Base-by-base conservation (phyloP, 106 monocot species). In the Dendrobium chrysotoxum region DNA sequence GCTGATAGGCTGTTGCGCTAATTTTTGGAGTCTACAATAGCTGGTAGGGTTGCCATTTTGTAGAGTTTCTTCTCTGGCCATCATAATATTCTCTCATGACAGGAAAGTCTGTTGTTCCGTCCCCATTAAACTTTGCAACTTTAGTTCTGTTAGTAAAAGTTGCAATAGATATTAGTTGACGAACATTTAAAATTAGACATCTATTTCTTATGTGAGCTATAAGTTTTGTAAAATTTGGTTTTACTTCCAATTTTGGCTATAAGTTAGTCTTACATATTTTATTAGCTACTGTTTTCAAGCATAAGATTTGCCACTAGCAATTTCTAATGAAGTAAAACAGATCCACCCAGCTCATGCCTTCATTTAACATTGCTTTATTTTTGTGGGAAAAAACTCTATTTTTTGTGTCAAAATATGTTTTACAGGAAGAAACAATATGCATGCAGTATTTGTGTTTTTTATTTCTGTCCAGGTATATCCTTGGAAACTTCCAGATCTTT, bases 401-500 rank as follows among this genome's bases (percentile, higher is more conserved):
- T 65, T 25, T 65, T 26, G 64, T 65, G 26, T 6, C 25, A 65
- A 65, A 65, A 16, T 71, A 39, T 31, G 28, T 71, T 71, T 38
- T 71, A 71, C 5, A 38, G 35, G 35, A 15, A 71, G 28, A 71
- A 10, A 15, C 71, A 4, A 65, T 61, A 26, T 38, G 11, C 16
- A 38, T 35, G 28, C 31, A 13, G 17, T 17, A 0, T 71, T 15
- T 71, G 44, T 13, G 15, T 50, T 50, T 50, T 82, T 80, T 25
- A 38, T 75, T 77, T 88, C 40, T 47, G 80, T 85, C 84, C 85
- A 98, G 97, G 81, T 94, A 30, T 88, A 91, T 75, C 88, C 91
- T 50, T 78, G 50, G 58, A 79, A 87, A 65, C 80, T 98, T 83
- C 94, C 92, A 77, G 97, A 98, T 86, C 91, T 98, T 79, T 92